Percentiles rank a stretch among this genome's conserved stretches.
phyloP scores from a whole-genome alignment of 768 basidiomycete species.

The Hemileccinum rubropunctum region DNA sequence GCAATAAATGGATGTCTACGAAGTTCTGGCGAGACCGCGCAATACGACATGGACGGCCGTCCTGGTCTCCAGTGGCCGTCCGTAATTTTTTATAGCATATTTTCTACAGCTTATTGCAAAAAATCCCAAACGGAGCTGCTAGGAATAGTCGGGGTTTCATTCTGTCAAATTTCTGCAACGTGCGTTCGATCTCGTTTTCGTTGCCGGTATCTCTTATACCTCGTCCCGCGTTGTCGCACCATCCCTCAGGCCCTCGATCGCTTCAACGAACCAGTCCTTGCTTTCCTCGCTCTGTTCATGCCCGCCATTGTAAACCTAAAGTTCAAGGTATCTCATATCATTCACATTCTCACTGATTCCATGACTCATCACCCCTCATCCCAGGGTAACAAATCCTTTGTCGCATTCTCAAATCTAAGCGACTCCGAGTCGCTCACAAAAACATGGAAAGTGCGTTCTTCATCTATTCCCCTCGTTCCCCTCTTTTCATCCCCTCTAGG shows the following conservation, averaged over 20 bases:
- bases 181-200: conserved; percentile 17
- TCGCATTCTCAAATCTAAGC: conserved; percentile 86
- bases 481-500: conserved; percentile 38
- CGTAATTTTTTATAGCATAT: conserved; percentile 13
- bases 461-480: conserved; percentile 2
- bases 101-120: conserved; percentile 5
- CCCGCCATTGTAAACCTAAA: conserved; percentile 84
- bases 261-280: conserved; percentile 4
- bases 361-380: background rate
- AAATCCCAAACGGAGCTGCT: conserved; percentile 26
- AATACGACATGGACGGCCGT: conserved; percentile 20
- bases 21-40: conserved; percentile 11
- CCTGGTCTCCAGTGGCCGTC: conserved; percentile 8
- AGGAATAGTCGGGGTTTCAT: conserved; percentile 34
- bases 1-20: conserved; percentile 13
- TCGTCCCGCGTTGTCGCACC: conserved; percentile 6
- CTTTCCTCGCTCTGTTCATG: conserved; percentile 38
- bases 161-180: conserved; percentile 29
- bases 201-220: conserved; percentile 29
- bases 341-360: too few relatives aligned
- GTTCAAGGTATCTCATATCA: conserved; percentile 56
- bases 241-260: conserved; percentile 15
- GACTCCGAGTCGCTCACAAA: conserved; percentile 83
- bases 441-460: conserved; percentile 76
- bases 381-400: conserved; percentile 92